Percentiles rank a stretch among this genome's conserved stretches.
Conservation (phyloP, 2,329 filamentous ascomycete species). For the Ustilaginoidea virens region DNA sequence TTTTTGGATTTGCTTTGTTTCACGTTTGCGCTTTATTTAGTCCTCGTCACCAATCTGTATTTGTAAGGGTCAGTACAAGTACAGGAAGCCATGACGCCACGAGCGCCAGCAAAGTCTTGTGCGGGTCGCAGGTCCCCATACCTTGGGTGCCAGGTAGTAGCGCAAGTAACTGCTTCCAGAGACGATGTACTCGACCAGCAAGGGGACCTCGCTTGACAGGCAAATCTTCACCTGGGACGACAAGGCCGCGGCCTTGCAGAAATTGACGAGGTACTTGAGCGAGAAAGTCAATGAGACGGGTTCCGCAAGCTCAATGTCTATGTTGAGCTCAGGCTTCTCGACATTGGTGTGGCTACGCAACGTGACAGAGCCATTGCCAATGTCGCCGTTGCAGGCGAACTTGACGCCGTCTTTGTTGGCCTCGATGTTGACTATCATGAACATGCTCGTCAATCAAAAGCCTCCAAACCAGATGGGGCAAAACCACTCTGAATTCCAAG, state of each 20-base stretch:
- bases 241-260: conserved; percentile 90
- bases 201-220: conserved; percentile 88
- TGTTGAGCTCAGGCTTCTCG: conserved; percentile 74
- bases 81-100: too few species aligned
- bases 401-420: conserved; percentile 95
- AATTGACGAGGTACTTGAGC: conserved; percentile 98
- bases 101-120: too few species aligned
- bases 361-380: conserved; percentile 87
- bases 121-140: too few species aligned
- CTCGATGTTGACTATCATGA: conserved; percentile 77
- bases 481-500: too few species aligned
- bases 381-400: conserved; percentile 86
- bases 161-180: conserved; percentile 74
- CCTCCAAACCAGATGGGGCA: too few species aligned
- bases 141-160: conserved; percentile 98
- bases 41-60: conserved; percentile 25
- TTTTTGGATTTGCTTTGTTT: background rate
- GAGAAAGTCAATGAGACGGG: conserved; percentile 93
- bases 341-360: conserved; percentile 78
- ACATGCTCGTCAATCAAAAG: background rate
- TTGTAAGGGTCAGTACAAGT: background rate
- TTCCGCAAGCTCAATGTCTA: conserved; percentile 82
- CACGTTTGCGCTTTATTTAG: conserved; percentile 9
- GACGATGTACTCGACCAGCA: conserved; percentile 83
- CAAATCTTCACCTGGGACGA: conserved; percentile 77